Percentiles rank a stretch among this genome's conserved stretches.
Conservation (phyloP, 179 eudicot species). For the Silene noctiflora region DNA sequence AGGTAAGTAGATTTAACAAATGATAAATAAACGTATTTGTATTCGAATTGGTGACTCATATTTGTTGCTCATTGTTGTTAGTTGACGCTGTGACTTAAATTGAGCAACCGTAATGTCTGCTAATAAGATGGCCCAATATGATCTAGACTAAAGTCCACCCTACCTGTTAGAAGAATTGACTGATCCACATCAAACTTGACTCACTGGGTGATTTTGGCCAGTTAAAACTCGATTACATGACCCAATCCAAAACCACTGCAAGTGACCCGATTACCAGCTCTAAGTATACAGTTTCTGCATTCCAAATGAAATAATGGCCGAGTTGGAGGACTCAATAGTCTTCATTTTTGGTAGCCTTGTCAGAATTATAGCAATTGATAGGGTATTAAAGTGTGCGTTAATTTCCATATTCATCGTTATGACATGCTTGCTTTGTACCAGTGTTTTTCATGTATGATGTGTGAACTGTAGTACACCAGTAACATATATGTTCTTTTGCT, state of each 20-base stretch:
- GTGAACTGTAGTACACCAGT: background rate
- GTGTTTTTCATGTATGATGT: background rate
- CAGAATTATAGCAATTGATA: background rate
- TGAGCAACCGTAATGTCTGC: background rate
- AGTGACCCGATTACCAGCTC: background rate
- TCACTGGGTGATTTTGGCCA: background rate
- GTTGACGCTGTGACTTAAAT: background rate
- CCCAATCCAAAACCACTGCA: background rate
- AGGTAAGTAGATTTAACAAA: constrained; percentile 43
- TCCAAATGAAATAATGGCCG: background rate
- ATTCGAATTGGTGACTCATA: background rate
- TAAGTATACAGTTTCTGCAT: background rate
- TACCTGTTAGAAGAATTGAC: background rate
- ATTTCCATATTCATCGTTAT: background rate
- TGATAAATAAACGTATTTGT: background rate
- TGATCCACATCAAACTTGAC: background rate
- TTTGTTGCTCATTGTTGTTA: background rate
- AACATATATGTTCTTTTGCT: background rate
- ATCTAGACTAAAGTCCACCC: background rate
- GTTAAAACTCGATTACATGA: background rate
- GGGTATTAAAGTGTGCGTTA: background rate
- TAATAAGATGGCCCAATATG: no score
- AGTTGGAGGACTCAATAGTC: background rate
- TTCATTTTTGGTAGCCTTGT: background rate
- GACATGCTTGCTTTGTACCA: background rate